phyloP scores from a whole-genome alignment of 108 stramenopile genomes.

The Cafeteria roenbergensis region DNA sequence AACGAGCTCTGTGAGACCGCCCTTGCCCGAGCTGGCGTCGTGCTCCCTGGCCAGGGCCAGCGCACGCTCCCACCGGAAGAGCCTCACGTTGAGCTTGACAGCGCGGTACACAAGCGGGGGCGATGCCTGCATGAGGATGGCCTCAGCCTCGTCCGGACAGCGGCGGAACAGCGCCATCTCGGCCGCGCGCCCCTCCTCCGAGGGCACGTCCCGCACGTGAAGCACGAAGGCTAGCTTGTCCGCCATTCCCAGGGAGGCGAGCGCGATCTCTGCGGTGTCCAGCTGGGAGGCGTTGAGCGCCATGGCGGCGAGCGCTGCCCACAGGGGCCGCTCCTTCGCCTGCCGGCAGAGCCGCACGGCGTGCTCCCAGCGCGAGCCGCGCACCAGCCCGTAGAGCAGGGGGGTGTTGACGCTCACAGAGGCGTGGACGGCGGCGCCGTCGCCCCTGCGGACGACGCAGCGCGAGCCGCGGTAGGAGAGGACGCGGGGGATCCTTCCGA shows the following conservation, averaged over 20 bases:
- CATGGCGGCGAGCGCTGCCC: constrained; percentile 45
- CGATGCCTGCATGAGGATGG: constrained; percentile 44
- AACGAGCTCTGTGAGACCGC: constrained; percentile 34
- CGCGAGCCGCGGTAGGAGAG: constrained; percentile 14
- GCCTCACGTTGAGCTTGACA: constrained; percentile 46
- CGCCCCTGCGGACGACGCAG: constrained; percentile 51
- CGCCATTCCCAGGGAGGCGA: constrained; percentile 40
- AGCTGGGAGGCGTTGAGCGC: constrained; percentile 37
- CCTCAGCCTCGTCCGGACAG: constrained; percentile 40
- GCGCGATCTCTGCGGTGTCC: constrained; percentile 40
- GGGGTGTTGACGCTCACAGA: constrained; percentile 23
- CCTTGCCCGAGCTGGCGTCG: constrained; percentile 17
- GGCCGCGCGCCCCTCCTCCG: constrained; percentile 36
- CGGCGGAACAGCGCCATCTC: constrained; percentile 33
- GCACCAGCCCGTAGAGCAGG: constrained; percentile 29
- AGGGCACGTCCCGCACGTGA: constrained; percentile 32
- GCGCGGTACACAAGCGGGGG: constrained; percentile 51
- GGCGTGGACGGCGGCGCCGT: constrained; percentile 64
- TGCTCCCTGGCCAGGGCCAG: constrained; percentile 36
- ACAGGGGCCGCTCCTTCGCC: constrained; percentile 26
- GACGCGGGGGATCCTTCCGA: constrained; percentile 26
- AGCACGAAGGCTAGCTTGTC: constrained; percentile 47
- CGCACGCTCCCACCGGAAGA: constrained; percentile 43
- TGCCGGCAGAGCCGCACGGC: constrained; percentile 44
- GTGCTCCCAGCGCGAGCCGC: constrained; percentile 34